phyloP scores from a whole-genome alignment of 495 filamentous ascomycete genomes.

The Xylaria bambusicola region DNA sequence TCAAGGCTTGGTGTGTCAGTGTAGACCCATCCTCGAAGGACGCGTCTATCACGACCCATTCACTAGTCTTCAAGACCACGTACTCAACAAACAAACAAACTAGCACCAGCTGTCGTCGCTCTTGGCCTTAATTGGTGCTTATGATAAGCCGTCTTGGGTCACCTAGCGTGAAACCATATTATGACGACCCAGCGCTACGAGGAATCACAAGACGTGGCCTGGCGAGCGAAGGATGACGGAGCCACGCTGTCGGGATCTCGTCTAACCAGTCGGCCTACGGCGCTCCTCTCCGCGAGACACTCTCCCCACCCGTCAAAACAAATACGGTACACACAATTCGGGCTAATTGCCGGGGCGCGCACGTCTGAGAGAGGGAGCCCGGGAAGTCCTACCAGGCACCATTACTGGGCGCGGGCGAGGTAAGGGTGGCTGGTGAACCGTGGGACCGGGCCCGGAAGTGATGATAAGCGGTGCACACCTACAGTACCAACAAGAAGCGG shows the following conservation, averaged over 20 bases:
- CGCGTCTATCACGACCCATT: neutral
- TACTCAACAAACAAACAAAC: neutral
- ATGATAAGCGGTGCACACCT: neutral
- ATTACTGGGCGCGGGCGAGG: neutral
- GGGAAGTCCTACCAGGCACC: neutral
- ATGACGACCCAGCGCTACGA: constrained; percentile 5
- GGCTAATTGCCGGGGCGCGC: neutral
- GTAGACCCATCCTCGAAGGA: neutral
- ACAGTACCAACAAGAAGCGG: neutral
- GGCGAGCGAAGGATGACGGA: neutral
- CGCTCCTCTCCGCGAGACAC: neutral
- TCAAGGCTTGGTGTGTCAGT: neutral
- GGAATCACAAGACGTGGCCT: constrained; percentile 1
- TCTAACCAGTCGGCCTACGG: constrained; percentile 13
- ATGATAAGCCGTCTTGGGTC: neutral
- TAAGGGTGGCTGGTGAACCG: neutral
- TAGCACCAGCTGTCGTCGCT: neutral
- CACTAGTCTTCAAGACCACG: too few relatives aligned
- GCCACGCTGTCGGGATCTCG: constrained; percentile 15
- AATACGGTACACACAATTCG: neutral
- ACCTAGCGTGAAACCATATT: constrained; percentile 2
- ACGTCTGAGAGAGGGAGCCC: neutral
- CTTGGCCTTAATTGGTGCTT: constrained; percentile 3
- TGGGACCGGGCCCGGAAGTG: constrained; percentile 7
- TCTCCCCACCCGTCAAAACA: neutral